Evolutionary conservation across 179 eudicot species (phyloP).

Genomic region (Gypsophila paniculata): DNA sequence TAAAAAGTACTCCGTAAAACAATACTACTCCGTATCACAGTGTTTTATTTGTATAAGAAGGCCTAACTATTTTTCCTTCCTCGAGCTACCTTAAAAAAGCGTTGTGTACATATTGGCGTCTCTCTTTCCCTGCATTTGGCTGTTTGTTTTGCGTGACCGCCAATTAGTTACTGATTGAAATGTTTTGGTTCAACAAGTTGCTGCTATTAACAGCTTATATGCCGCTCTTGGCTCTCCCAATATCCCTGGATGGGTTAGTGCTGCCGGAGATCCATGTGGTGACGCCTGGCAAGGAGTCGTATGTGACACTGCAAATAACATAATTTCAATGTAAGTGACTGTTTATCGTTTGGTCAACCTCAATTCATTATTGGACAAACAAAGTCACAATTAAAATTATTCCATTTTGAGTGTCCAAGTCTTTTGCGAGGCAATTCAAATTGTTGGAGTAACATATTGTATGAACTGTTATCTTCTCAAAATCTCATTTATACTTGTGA

Average conservation of each 20-base stretch:
- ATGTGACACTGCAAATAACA: slow-evolving; percentile 50
- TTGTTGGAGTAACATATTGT: neutral
- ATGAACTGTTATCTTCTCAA: neutral
- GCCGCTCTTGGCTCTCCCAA: slow-evolving; percentile 69
- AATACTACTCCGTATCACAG: no score
- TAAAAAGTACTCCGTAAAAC: no score
- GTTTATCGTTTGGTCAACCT: neutral
- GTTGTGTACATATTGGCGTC: neutral
- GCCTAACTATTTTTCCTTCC: neutral
- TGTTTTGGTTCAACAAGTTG: slow-evolving; percentile 48
- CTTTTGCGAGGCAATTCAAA: neutral
- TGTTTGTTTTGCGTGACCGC: slow-evolving; percentile 7
- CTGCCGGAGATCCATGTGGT: slow-evolving; percentile 86
- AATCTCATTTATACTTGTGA: neutral
- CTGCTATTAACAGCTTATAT: slow-evolving; percentile 77
- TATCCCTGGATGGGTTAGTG: slow-evolving; percentile 80
- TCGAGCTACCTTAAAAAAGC: neutral
- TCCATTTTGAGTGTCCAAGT: no score
- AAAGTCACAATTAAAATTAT: no score
- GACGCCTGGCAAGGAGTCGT: slow-evolving; percentile 87
- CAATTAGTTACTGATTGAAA: slow-evolving; percentile 3
- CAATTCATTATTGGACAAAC: neutral
- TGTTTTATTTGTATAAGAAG: neutral
- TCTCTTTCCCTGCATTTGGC: neutral
- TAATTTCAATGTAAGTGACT: slow-evolving; percentile 52